phyloP scores from a whole-genome alignment of 2,329 filamentous ascomycete species.

The Myriosclerotinia duriaeana region DNA sequence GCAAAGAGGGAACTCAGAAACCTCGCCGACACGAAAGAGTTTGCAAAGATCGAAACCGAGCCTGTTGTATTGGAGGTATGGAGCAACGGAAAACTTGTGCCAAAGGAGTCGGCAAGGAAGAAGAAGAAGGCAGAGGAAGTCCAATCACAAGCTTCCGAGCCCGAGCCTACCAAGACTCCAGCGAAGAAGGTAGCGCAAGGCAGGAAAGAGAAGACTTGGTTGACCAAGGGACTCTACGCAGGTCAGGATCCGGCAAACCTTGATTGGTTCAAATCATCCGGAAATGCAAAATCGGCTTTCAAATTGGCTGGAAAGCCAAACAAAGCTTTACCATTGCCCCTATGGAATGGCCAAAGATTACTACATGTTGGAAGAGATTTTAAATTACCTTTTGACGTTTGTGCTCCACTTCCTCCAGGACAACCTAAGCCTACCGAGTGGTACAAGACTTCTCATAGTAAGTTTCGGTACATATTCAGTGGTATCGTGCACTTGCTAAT shows the following conservation, averaged over 20 bases:
- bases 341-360: conserved; percentile 72
- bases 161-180: conserved; percentile 5
- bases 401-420: conserved; percentile 78
- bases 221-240: conserved; percentile 80
- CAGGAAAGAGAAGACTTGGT: conserved; percentile 51
- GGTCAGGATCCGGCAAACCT: conserved; percentile 60
- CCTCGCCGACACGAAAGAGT: conserved; percentile 64
- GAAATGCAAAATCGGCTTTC: conserved; percentile 24
- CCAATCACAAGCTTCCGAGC: conserved; percentile 25
- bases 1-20: conserved; percentile 58
- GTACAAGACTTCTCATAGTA: conserved; percentile 88
- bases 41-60: conserved; percentile 56
- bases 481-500: conserved; percentile 25
- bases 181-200: conserved; percentile 31
- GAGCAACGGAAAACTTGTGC: conserved; percentile 64
- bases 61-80: conserved; percentile 60
- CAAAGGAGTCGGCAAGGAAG: conserved; percentile 41
- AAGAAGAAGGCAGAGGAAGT: conserved; percentile 42
- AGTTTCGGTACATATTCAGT: conserved; percentile 41
- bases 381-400: conserved; percentile 85
- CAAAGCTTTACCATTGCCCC: conserved; percentile 67
- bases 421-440: conserved; percentile 93
- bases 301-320: conserved; percentile 53
- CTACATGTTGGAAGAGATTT: conserved; percentile 76
- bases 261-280: conserved; percentile 34